Base-by-base conservation (phyloP, 768 basidiomycete genomes). In the Tubosaeta brunneosetosa region DNA sequence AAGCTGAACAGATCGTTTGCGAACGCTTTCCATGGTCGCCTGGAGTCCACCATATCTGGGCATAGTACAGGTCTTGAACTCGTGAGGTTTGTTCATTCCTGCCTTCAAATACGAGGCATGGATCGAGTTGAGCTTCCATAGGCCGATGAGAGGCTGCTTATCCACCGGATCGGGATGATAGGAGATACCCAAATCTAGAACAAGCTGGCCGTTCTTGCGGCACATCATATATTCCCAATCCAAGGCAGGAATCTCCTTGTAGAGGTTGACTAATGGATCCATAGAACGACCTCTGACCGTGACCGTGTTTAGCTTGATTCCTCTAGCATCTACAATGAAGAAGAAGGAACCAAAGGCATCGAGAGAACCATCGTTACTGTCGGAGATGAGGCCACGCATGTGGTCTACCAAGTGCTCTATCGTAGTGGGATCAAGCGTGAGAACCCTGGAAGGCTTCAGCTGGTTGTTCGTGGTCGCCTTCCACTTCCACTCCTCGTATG, bases 401-500 rank as follows among this genome's bases (percentile, higher is more conserved):
- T 29, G 29, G 6, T 22, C 4, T 13, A 44, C 11, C 46, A 55
- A 4, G 25, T 34, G 26, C 6, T 52, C 19, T 0, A 55, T 55
- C 3, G 42, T 52, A 9, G 16, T 31, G 1, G 54, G 12, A 14
- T 55, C 36, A 1, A 55, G 50, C 3, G 46, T 55, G 31, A 55
- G 34, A 5, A 47, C 52, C 14, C 44, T 55, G 29, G 47, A 47
- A 22, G 1, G 1, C 43, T 47, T 55, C 16, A 55, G 36, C 2
- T 40, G 50, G 32, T 52, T 52, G 31, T 55, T 55, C 13, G 44
- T 22, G 1, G 47, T 55, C 1, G 47, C 42, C 46, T 55, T 55
- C 54, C 54, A 55, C 22, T 55, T 55, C 54, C 54, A 55, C 22
- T 55, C 50, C 16, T 55, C 49, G 1, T 55, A 55, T 16, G 49